Conservation (phyloP, 176 grass and related monocot species). For the Oryza brachyantha region DNA sequence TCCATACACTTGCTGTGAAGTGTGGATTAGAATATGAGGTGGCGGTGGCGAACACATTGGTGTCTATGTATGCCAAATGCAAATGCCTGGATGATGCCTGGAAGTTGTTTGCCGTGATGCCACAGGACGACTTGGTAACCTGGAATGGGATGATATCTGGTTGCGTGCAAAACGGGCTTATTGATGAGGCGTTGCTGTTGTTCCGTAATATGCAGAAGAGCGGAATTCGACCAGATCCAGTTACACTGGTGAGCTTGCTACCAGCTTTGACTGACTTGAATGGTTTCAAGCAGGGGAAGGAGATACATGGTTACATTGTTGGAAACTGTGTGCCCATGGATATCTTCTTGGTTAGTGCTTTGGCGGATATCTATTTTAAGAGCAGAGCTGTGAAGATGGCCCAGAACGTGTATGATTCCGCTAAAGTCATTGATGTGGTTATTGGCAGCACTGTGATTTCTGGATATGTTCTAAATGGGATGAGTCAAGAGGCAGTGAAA, state of each 20-base stretch:
- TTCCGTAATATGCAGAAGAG: constrained; percentile 60
- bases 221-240: constrained; percentile 56
- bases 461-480: constrained; percentile 76
- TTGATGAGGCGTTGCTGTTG: constrained; percentile 50
- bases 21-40: constrained; percentile 53
- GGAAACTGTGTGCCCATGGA: constrained; percentile 57
- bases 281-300: constrained; percentile 58
- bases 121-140: constrained; percentile 51
- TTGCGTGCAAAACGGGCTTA: constrained; percentile 72
- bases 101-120: constrained; percentile 66
- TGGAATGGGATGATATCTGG: constrained; percentile 87
- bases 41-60: constrained; percentile 62
- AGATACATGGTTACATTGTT: constrained; percentile 75
- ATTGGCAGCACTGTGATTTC: constrained; percentile 81
- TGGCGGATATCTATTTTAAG: constrained; percentile 87
- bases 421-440: constrained; percentile 63
- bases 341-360: constrained; percentile 82
- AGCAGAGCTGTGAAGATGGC: constrained; percentile 66
- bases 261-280: constrained; percentile 62
- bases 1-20: constrained; percentile 73
- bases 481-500: constrained; percentile 51
- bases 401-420: constrained; percentile 59
- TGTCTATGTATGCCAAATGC: constrained; percentile 79
- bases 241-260: constrained; percentile 71
- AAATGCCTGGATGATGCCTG: constrained; percentile 51